Evolutionary conservation across 441 rosid species (phyloP).

Genomic region (Pelargonium myrrhifolium): DNA sequence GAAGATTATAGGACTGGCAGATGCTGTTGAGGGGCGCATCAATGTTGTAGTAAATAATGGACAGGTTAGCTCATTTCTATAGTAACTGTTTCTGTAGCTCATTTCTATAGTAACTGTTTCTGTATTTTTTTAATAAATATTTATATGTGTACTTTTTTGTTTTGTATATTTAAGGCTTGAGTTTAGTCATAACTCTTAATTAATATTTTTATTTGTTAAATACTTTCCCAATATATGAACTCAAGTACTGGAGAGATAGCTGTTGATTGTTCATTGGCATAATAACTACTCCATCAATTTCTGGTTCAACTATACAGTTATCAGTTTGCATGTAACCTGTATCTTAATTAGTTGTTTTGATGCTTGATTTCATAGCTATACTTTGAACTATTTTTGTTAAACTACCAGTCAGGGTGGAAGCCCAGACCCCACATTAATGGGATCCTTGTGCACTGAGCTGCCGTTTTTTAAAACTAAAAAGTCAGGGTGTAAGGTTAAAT

Average conservation of each 20-base stretch:
- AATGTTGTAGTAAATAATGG: conserved; percentile 68
- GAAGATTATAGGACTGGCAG: conserved; percentile 71
- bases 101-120: too few species aligned
- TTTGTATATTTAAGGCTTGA: background rate
- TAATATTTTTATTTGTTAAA: conserved; percentile 5
- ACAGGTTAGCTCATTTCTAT: conserved; percentile 44
- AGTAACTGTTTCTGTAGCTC: too few species aligned
- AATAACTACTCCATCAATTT: background rate
- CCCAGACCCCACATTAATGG: background rate
- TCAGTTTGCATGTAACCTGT: conserved; percentile 1
- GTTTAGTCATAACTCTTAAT: background rate
- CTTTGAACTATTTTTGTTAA: background rate
- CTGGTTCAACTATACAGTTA: conserved; percentile 1
- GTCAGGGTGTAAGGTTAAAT: background rate
- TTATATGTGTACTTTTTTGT: background rate
- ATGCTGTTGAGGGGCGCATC: conserved; percentile 81
- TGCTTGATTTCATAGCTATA: background rate
- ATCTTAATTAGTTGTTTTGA: background rate
- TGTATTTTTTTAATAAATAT: background rate
- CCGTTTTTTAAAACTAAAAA: background rate
- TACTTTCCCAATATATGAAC: background rate
- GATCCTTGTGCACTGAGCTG: background rate
- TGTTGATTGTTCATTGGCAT: background rate
- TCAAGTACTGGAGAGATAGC: conserved; percentile 2
- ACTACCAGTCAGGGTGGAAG: background rate